Conservation (phyloP, 169 alveolate species). For the Plasmodium gaboni region DNA sequence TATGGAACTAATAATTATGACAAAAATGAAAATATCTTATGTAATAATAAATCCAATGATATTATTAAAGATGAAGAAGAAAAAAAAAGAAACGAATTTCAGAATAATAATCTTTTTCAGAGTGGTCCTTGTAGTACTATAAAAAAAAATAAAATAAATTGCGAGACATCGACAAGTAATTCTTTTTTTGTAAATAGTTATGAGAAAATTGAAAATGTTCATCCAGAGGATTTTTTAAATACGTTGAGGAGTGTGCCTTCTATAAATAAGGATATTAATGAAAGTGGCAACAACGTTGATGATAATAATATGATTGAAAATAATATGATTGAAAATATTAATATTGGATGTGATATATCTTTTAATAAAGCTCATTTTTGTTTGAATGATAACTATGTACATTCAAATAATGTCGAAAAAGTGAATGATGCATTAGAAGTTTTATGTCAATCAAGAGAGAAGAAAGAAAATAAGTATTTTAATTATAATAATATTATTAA, state of each 20-base stretch:
- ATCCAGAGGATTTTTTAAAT: not conserved
- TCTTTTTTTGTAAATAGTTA: not conserved
- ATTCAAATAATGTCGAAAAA: not conserved
- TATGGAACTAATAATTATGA: too few species aligned
- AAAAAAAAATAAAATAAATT: conserved; percentile 1
- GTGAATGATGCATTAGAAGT: not conserved
- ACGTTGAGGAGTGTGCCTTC: too few species aligned
- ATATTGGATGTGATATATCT: too few species aligned
- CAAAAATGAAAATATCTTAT: not conserved
- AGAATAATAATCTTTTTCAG: not conserved
- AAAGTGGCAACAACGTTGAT: too few species aligned
- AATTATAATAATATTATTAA: conserved; percentile 7
- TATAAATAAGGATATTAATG: too few species aligned
- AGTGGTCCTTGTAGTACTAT: too few species aligned
- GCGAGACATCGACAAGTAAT: not conserved
- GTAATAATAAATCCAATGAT: not conserved
- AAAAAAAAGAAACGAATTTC: not conserved
- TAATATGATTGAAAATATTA: not conserved
- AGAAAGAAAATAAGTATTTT: not conserved
- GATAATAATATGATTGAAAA: not conserved
- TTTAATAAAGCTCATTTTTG: too few species aligned
- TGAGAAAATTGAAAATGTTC: not conserved
- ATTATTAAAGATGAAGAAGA: conserved; percentile 5
- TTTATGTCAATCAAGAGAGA: not conserved
- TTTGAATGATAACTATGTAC: too few species aligned